Evolutionary conservation across 2,329 filamentous ascomycete genomes (phyloP).

Genomic region (Diplocarpon mali): DNA sequence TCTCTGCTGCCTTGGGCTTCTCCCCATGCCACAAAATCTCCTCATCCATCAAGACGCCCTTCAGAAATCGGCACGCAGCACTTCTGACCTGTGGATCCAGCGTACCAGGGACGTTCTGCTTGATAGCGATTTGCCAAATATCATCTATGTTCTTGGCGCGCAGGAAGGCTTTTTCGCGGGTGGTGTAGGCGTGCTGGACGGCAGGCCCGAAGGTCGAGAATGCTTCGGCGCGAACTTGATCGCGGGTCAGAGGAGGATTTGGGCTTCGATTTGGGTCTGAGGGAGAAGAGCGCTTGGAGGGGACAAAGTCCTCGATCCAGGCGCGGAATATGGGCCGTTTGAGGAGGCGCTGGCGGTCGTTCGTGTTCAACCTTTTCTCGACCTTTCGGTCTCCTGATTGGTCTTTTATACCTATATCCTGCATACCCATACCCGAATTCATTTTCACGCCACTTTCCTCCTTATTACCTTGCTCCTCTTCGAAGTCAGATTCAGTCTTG

Average conservation of each 20-base stretch:
- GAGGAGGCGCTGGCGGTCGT: constrained; percentile 45
- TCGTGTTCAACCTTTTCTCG: constrained; percentile 34
- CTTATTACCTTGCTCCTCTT: constrained; percentile 14
- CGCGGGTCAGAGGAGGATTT: constrained; percentile 32
- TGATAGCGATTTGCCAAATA: constrained; percentile 38
- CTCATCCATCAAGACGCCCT: constrained; percentile 38
- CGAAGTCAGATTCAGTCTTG: constrained; percentile 20
- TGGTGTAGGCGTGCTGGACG: constrained; percentile 34
- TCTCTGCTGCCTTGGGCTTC: constrained; percentile 27
- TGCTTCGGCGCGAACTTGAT: constrained; percentile 40
- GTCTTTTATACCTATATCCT: no score
- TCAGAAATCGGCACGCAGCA: constrained; percentile 32
- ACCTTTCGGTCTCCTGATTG: no score
- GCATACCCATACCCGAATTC: no score
- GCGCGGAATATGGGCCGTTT: constrained; percentile 44
- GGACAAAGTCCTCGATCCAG: constrained; percentile 53
- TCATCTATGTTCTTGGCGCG: constrained; percentile 31
- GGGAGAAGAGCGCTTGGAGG: no score
- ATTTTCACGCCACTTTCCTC: constrained; percentile 8
- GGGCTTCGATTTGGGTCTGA: constrained; percentile 34
- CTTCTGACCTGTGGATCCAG: constrained; percentile 18
- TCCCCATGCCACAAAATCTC: constrained; percentile 28
- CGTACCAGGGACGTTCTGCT: constrained; percentile 27
- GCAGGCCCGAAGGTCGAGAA: constrained; percentile 36
- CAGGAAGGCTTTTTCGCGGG: constrained; percentile 33